phyloP scores from a whole-genome alignment of 2,329 filamentous ascomycete species.

The Fusarium stilboides region DNA sequence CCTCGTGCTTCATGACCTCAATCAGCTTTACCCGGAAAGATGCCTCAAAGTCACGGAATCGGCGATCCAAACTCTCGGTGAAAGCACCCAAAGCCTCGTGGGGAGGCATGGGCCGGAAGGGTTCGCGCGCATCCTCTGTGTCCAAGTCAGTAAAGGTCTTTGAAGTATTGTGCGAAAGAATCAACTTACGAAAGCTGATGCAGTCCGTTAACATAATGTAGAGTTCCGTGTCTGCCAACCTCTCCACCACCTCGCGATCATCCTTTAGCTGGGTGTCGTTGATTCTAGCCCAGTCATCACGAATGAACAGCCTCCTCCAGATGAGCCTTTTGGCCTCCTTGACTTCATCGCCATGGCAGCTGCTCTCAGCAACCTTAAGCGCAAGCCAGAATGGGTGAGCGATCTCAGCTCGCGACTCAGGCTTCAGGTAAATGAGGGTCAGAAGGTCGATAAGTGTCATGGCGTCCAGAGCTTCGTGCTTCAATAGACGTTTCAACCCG shows the following conservation, averaged over 20 bases:
- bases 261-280: constrained; percentile 83
- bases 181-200: constrained; percentile 73
- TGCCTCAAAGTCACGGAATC: constrained; percentile 72
- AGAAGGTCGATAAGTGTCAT: constrained; percentile 80
- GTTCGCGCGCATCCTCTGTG: constrained; percentile 60
- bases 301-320: constrained; percentile 89
- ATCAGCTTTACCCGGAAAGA: constrained; percentile 77
- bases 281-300: constrained; percentile 86
- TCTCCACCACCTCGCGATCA: constrained; percentile 76
- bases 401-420: constrained; percentile 66
- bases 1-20: constrained; percentile 81
- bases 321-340: constrained; percentile 75
- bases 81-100: constrained; percentile 72
- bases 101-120: constrained; percentile 65
- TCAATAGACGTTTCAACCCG: constrained; percentile 77
- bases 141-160: constrained; percentile 49
- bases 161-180: neutral
- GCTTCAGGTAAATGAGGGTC: constrained; percentile 75
- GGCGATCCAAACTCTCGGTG: constrained; percentile 72
- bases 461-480: constrained; percentile 79
- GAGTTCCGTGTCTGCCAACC: constrained; percentile 76
- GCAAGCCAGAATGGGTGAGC: constrained; percentile 82
- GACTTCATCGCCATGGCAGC: constrained; percentile 69
- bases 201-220: constrained; percentile 77
- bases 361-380: constrained; percentile 72